Evolutionary conservation across 75 land plant genomes (phyloP).

Genomic region (Selaginella moellendorffii): DNA sequence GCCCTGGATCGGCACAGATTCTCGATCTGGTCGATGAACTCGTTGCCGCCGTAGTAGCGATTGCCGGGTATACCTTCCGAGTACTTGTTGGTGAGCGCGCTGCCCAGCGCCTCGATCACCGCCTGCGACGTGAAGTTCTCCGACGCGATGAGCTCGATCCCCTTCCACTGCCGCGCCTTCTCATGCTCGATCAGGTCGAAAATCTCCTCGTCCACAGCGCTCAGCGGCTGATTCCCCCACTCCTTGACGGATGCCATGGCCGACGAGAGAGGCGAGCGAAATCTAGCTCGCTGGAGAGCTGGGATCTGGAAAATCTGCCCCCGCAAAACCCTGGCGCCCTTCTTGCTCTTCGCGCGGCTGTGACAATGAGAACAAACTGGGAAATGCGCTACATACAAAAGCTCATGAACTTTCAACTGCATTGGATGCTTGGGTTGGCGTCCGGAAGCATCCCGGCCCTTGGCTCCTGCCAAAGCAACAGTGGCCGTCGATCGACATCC

Average conservation of each 20-base stretch:
- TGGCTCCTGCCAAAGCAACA: no score
- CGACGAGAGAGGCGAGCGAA: no score
- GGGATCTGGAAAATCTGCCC: no score
- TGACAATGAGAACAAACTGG: no score
- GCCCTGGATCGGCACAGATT: conserved; percentile 55
- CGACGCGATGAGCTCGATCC: conserved; percentile 85
- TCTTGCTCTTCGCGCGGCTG: no score
- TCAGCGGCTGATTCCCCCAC: conserved; percentile 75
- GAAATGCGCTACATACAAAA: background rate
- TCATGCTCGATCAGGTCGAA: conserved; percentile 80
- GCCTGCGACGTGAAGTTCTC: conserved; percentile 89
- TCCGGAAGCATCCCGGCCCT: background rate
- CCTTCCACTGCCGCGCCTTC: conserved; percentile 52
- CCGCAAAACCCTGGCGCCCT: no score
- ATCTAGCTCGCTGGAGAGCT: no score
- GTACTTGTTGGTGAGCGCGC: conserved; percentile 88
- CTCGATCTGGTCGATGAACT: conserved; percentile 83
- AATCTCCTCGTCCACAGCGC: conserved; percentile 51
- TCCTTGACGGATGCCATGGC: conserved; percentile 32
- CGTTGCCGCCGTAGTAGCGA: conserved; percentile 75
- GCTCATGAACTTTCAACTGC: background rate
- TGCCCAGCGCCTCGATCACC: conserved; percentile 85
- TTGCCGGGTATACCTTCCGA: conserved; percentile 87
- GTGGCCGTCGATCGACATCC: no score
- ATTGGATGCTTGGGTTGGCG: background rate